Evolutionary conservation across 202 grass and related monocot species (phyloP).

Genomic region (Digitaria exilis): DNA sequence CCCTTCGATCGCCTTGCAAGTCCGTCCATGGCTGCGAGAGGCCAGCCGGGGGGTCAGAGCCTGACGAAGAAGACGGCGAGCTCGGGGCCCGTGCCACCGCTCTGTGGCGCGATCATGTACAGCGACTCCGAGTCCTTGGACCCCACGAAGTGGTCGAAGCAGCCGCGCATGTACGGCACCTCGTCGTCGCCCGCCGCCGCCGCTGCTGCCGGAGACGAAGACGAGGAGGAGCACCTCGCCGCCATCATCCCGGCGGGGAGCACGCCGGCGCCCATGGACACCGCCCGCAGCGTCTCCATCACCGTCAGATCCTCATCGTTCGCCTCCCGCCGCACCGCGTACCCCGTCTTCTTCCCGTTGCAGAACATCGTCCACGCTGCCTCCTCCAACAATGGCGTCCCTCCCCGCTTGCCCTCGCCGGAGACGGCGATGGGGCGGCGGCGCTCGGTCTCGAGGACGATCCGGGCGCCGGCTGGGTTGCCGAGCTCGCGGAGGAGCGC

Average conservation of each 20-base stretch:
- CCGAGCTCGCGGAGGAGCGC: conserved; percentile 74
- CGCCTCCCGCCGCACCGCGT: conserved; percentile 61
- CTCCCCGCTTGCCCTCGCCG: neutral
- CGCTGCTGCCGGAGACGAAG: too few species aligned
- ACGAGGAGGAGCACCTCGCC: neutral
- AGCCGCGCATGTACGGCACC: conserved; percentile 76
- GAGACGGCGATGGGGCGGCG: neutral
- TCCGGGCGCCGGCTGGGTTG: conserved; percentile 60
- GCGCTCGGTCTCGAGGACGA: conserved; percentile 72
- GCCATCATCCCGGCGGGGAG: conserved; percentile 29
- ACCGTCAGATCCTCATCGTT: conserved; percentile 61
- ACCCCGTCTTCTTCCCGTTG: conserved; percentile 83
- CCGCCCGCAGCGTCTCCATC: conserved; percentile 73
- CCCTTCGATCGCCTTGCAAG: neutral
- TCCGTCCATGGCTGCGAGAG: neutral
- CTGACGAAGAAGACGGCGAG: conserved; percentile 88
- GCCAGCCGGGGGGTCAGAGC: conserved; percentile 42
- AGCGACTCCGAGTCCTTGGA: conserved; percentile 85
- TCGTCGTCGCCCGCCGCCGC: conserved; percentile 53
- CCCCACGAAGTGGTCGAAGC: conserved; percentile 77
- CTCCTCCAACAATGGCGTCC: conserved; percentile 62
- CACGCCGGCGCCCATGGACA: conserved; percentile 91
- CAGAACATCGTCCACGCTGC: conserved; percentile 84
- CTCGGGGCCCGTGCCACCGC: conserved; percentile 63
- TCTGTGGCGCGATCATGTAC: conserved; percentile 80